Base-by-base conservation (phyloP, 2,329 filamentous ascomycete species). In the Coniochaeta pulveracea region DNA sequence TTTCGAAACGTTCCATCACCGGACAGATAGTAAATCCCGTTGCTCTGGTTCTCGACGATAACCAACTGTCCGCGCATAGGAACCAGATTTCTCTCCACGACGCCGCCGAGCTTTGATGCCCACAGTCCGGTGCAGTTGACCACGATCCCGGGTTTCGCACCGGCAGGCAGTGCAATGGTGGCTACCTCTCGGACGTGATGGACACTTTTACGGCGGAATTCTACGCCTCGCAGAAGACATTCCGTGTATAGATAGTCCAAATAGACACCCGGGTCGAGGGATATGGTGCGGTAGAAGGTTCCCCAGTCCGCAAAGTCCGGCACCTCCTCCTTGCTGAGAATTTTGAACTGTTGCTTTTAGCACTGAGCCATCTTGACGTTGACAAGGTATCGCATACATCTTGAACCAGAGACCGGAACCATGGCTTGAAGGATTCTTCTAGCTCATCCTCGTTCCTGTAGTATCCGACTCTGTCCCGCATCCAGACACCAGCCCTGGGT, bases 281-380 rank as follows among this genome's bases (percentile, higher is more conserved):
- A 29, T 14, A 29, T 10, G 26, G 26, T 29, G 26, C 26, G 26
- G 15, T 29, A 29, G 15, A 29, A 29, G 9, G 26, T 29, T 14
- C 26, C 26, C 26, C 26, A 29, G 26, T 29, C 26, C 10, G 26
- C 26, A 18, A 19, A 29, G 14, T 18, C 15, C 10, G 26, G 26
- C 26, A 29, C 10, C 12, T 29, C 26, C 5, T 29, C 26, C 5
- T 18, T 29, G 15, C 4, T 19, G 4, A 29, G 16, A 18, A 18
- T 18, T 29, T 18, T 14, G 26, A 29, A 29, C 26, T 29, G n/a
- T n/a, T n/a, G n/a, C n/a, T n/a, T n/a, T n/a, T n/a, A n/a, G n/a
- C n/a, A n/a, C n/a, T n/a, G n/a, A n/a, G n/a, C 11, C 24, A 26
- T 6, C 24, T 6, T 10, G 11, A 6, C 5, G 5, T 14, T 6